Evolutionary conservation across 179 eudicot genomes (phyloP).

Genomic region (Silene coronaria): DNA sequence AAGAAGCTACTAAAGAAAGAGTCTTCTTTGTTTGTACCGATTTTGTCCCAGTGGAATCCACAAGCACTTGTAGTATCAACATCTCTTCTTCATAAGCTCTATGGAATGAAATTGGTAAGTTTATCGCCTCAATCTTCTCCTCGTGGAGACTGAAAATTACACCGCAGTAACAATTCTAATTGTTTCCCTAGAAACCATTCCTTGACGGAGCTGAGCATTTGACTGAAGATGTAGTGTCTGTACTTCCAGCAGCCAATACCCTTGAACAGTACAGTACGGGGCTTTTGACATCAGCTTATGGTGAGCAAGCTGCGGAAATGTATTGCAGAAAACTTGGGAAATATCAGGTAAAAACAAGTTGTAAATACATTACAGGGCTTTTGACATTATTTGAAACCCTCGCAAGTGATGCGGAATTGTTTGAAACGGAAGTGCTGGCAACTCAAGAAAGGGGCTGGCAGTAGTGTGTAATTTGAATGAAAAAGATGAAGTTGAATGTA

Average conservation of each 20-base stretch:
- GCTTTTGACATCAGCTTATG: slow-evolving; percentile 59
- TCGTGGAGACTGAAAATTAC: neutral
- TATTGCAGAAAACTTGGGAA: slow-evolving; percentile 60
- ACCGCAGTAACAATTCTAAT: slow-evolving; percentile 12
- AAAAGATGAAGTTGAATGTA: neutral
- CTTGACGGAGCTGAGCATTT: slow-evolving; percentile 82
- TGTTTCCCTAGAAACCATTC: slow-evolving; percentile 77
- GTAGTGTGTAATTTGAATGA: neutral
- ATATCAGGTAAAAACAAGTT: slow-evolving; percentile 62
- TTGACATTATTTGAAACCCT: too few relatives aligned
- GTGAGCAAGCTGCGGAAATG: slow-evolving; percentile 66
- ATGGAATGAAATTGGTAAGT: slow-evolving; percentile 86
- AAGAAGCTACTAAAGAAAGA: slow-evolving; percentile 72
- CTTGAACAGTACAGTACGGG: slow-evolving; percentile 72
- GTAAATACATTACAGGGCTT: slow-evolving; percentile 3
- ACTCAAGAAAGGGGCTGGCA: too few relatives aligned
- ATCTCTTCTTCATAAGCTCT: slow-evolving; percentile 90
- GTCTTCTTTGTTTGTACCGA: slow-evolving; percentile 59
- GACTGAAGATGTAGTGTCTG: slow-evolving; percentile 91
- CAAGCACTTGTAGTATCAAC: slow-evolving; percentile 72
- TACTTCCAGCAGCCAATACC: slow-evolving; percentile 94
- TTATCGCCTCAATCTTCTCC: slow-evolving; percentile 6
- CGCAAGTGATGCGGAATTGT: too few relatives aligned
- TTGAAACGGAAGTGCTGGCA: too few relatives aligned
- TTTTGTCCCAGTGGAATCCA: slow-evolving; percentile 74